phyloP scores from a whole-genome alignment of 1,284 basidiomycete genomes.

The Amylostereum areolatum region DNA sequence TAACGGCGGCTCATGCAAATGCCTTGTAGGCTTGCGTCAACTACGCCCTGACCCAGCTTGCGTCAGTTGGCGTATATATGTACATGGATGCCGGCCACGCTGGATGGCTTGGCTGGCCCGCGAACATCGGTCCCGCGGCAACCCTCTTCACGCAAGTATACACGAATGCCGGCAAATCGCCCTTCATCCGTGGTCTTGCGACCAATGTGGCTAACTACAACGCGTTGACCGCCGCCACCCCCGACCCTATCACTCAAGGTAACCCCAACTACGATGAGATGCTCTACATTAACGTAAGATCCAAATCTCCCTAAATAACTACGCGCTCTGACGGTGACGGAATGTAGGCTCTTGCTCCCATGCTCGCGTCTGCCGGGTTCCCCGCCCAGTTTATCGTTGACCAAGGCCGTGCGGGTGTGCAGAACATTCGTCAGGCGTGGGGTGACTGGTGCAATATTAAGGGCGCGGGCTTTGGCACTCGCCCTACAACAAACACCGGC shows the following conservation, averaged over 20 bases:
- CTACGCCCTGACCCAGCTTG: conserved; percentile 53
- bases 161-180: conserved; percentile 41
- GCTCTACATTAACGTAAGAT: conserved; percentile 48
- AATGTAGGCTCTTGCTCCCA: conserved; percentile 40
- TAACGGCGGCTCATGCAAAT: conserved; percentile 6
- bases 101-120: conserved; percentile 64
- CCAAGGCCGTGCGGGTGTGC: conserved; percentile 56
- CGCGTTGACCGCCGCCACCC: conserved; percentile 41
- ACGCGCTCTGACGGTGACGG: too few relatives aligned
- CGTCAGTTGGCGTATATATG: conserved; percentile 48
- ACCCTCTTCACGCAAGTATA: conserved; percentile 47
- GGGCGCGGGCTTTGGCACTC: conserved; percentile 55
- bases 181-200: conserved; percentile 53
- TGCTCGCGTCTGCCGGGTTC: conserved; percentile 41
- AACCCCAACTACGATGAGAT: conserved; percentile 58
- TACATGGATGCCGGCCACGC: conserved; percentile 63
- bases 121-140: conserved; percentile 54
- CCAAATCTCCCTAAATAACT: neutral
- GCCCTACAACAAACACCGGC: conserved; percentile 52
- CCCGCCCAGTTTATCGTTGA: conserved; percentile 60
- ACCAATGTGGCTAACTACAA: conserved; percentile 68
- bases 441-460: conserved; percentile 57
- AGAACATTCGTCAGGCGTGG: conserved; percentile 53
- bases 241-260: conserved; percentile 55
- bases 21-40: conserved; percentile 35